Conservation (phyloP, 2,329 filamentous ascomycete species). For the Chalaropsis ovoidea region DNA sequence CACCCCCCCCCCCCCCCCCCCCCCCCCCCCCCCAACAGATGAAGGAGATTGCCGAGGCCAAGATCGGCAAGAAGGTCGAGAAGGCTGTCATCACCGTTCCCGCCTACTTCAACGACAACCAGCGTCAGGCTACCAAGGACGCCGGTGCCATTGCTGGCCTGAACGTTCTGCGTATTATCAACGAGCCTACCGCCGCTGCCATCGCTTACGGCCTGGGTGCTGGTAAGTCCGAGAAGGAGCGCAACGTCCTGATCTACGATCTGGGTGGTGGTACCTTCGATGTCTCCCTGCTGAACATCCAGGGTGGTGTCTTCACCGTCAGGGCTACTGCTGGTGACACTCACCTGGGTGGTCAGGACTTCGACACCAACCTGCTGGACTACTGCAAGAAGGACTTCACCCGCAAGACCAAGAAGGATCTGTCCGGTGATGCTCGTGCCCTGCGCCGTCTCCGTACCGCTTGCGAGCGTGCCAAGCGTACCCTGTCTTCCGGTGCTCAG, state of each 20-base stretch:
- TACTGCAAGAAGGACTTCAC: slow-evolving; percentile 95
- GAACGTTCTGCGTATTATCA: slow-evolving; percentile 99
- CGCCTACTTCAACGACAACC: slow-evolving; percentile 99
- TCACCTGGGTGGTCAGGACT: slow-evolving; percentile 90
- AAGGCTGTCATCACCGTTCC: slow-evolving; percentile 99
- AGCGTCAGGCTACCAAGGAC: slow-evolving; percentile 98
- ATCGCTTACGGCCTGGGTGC: slow-evolving; percentile 96
- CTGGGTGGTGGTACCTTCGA: slow-evolving; percentile 99
- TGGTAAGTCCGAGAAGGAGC: slow-evolving; percentile 93
- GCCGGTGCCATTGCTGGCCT: slow-evolving; percentile 94
- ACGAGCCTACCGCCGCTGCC: slow-evolving; percentile 96
- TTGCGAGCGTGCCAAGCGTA: slow-evolving; percentile 99
- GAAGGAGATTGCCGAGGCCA: slow-evolving; percentile 97
- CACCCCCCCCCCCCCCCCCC: too few species aligned
- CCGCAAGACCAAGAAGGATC: slow-evolving; percentile 68
- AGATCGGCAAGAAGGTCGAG: slow-evolving; percentile 97
- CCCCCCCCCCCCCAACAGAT: slow-evolving; percentile 61
- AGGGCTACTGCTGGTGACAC: slow-evolving; percentile 97
- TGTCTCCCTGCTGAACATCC: slow-evolving; percentile 98
- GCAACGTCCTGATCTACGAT: slow-evolving; percentile 99
- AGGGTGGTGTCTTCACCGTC: slow-evolving; percentile 98
- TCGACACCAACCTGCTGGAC: slow-evolving; percentile 90
- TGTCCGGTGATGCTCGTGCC: slow-evolving; percentile 76
- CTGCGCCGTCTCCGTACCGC: slow-evolving; percentile 92
- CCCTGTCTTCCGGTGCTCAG: slow-evolving; percentile 91